Evolutionary conservation across 2,329 filamentous ascomycete species (phyloP).

Genomic region (Alternaria dauci): DNA sequence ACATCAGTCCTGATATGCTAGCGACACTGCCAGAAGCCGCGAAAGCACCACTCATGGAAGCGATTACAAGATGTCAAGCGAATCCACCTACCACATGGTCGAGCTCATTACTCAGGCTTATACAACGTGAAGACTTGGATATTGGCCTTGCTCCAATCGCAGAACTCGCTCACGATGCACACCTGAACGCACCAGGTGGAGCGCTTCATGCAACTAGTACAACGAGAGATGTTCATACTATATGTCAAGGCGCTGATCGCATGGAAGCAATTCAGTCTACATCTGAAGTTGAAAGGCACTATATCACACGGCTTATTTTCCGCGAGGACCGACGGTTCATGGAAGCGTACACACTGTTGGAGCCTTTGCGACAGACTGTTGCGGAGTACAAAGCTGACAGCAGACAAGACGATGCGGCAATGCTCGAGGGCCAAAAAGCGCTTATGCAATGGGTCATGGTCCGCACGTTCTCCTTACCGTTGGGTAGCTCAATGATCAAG

Average conservation of each 20-base stretch:
- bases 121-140: conserved; percentile 83
- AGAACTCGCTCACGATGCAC: conserved; percentile 35
- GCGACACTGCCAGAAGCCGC: conserved; percentile 87
- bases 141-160: conserved; percentile 29
- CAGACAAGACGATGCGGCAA: conserved; percentile 83
- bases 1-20: conserved; percentile 72
- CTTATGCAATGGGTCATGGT: conserved; percentile 86
- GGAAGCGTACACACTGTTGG: conserved; percentile 85
- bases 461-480: conserved; percentile 86
- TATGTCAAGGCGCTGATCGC: conserved; percentile 73
- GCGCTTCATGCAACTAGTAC: conserved; percentile 26
- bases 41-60: conserved; percentile 81
- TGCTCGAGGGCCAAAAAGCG: conserved; percentile 91
- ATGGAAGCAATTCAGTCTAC: conserved; percentile 75
- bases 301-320: conserved; percentile 86
- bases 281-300: conserved; percentile 81
- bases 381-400: conserved; percentile 79
- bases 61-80: conserved; percentile 84
- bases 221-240: conserved; percentile 74
- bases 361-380: conserved; percentile 79
- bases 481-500: conserved; percentile 85
- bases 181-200: conserved; percentile 27
- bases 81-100: conserved; percentile 81
- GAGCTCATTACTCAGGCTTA: conserved; percentile 72
- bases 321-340: conserved; percentile 88